Percentiles rank a stretch among this genome's conserved stretches.
Evolutionary conservation across 2,329 filamentous ascomycete species (phyloP).

Genomic region (Pseudogymnoascus sp.): DNA sequence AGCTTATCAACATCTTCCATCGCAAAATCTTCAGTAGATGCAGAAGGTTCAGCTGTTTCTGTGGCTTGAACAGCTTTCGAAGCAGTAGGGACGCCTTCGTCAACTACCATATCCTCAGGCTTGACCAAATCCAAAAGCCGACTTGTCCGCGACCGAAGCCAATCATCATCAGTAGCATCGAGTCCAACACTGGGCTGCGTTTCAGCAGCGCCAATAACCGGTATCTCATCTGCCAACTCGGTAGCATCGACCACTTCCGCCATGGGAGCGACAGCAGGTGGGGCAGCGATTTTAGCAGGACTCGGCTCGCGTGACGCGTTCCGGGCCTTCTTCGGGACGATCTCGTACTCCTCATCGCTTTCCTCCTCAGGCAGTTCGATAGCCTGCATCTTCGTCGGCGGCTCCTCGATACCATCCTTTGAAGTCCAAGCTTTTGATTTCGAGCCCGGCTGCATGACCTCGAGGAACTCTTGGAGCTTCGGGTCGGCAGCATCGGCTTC

Average conservation of each 20-base stretch:
- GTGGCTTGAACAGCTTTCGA: slow-evolving; percentile 15
- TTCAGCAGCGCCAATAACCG: slow-evolving; percentile 20
- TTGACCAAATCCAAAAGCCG: slow-evolving; percentile 75
- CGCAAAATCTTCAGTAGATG: slow-evolving; percentile 11
- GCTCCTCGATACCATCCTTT: slow-evolving; percentile 34
- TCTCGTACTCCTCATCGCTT: slow-evolving; percentile 70
- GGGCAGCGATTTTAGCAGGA: slow-evolving; percentile 6
- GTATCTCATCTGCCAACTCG: not conserved
- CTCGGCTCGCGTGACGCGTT: slow-evolving; percentile 16
- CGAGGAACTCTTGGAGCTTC: slow-evolving; percentile 78
- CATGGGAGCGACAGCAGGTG: not conserved
- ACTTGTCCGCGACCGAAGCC: slow-evolving; percentile 83
- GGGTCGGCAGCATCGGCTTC: slow-evolving; percentile 55
- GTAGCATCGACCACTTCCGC: slow-evolving; percentile 10
- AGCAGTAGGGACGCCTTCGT: slow-evolving; percentile 36
- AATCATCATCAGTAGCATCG: slow-evolving; percentile 56
- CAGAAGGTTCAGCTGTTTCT: slow-evolving; percentile 11
- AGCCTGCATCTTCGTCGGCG: slow-evolving; percentile 32
- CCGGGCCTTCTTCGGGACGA: slow-evolving; percentile 46
- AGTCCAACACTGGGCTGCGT: slow-evolving; percentile 23
- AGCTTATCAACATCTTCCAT: slow-evolving; percentile 12
- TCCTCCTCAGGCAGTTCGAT: slow-evolving; percentile 43
- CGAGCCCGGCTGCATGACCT: slow-evolving; percentile 65
- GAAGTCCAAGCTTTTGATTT: slow-evolving; percentile 56
- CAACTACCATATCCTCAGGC: slow-evolving; percentile 30